Evolutionary conservation across 768 basidiomycete species (phyloP), one percentile per base, ranked within the genome.

Genomic region (Tephrocybe sp.): DNA sequence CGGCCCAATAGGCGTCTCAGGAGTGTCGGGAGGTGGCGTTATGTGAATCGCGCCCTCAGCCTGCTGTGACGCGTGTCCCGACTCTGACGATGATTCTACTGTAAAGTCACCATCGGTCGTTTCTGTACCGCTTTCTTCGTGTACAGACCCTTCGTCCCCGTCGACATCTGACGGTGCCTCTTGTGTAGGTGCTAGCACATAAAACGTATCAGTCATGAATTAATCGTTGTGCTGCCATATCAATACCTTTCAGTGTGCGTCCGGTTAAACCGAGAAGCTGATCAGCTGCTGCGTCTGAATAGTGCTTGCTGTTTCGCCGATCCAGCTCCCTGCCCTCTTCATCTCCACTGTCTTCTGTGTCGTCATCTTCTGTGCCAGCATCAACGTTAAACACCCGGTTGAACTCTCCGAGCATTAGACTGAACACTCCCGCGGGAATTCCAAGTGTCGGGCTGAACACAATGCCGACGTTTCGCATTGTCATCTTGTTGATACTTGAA

Each of bases 371-470:
- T 30, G 71, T 76, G 39, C 69, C 73, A 19, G 65, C 68, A 55
- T 80, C 84, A 45, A 92, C 91, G 60, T 92, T 93, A 76, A 97
- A 97, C 17, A 96, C 93, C 13, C 85, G 81, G 59, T 91, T 92
- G 71, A 95, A 98, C 65, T 97, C 92, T 50, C 84, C 86, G 26
- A 98, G 80, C 85, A 98, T 92, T 56, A 97, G 72, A 62, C 91
- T 93, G 69, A 98, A 95, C 38, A 98, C 90, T 6, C 92, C 92
- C 3, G 96, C 96, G n/a, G 96, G 96, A 60, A 99, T 97, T 39
- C 93, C 94, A 11, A 99, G 76, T 0, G 97, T 98, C 2, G 97
- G 97, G 57, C 93, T 95, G 72, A 98, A 98, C 19, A 98, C 96
- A 53, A 99, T 98, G 14, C 96, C 95, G 22, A 99, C 92, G 65